phyloP scores from a whole-genome alignment of 345 rosid species.

The Anacardium occidentale region DNA sequence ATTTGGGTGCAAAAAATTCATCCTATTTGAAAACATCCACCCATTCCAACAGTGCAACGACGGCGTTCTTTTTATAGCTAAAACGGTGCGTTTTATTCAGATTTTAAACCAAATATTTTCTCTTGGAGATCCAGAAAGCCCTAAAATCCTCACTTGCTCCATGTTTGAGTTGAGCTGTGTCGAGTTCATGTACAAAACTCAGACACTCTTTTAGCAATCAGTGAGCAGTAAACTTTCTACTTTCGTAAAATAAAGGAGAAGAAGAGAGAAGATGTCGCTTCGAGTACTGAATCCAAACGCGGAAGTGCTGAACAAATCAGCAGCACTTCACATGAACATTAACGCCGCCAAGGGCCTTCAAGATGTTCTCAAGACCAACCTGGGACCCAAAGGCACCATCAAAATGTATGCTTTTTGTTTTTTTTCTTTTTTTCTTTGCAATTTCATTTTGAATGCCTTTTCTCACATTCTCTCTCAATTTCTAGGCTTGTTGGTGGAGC shows the following conservation, averaged over 20 bases:
- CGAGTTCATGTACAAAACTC: neutral
- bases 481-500: slow-evolving; percentile 96
- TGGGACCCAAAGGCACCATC: slow-evolving; percentile 98
- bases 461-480: neutral
- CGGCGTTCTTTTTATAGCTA: too few species aligned
- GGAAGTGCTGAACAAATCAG: slow-evolving; percentile 95
- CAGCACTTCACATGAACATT: slow-evolving; percentile 97
- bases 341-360: slow-evolving; percentile 97
- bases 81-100: slow-evolving; percentile 9
- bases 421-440: neutral
- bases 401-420: slow-evolving; percentile 54
- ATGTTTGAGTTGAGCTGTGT: neutral
- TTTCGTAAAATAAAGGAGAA: neutral
- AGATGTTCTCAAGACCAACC: slow-evolving; percentile 87
- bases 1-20: too few species aligned
- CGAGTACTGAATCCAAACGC: slow-evolving; percentile 94
- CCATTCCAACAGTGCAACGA: too few species aligned
- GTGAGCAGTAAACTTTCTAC: neutral
- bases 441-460: neutral
- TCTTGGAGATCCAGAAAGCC: neutral
- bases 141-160: neutral
- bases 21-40: too few species aligned
- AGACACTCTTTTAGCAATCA: neutral
- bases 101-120: neutral
- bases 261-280: slow-evolving; percentile 61